Percentiles rank a stretch among this genome's conserved stretches.
phyloP scores from a whole-genome alignment of 441 rosid genomes.

The Pelargonium australe region DNA sequence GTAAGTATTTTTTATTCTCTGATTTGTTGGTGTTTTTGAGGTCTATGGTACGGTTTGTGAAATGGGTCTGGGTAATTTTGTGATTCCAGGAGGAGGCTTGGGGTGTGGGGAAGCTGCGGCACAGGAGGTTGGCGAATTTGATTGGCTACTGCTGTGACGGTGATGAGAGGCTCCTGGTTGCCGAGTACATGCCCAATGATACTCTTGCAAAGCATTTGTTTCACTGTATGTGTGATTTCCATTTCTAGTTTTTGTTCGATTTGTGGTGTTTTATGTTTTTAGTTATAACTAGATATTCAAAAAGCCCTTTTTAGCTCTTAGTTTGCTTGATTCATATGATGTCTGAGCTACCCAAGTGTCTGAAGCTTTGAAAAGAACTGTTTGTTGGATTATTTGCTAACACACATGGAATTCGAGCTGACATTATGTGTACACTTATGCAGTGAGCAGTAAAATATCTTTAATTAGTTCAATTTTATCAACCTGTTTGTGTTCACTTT shows the following conservation, averaged over 20 bases:
- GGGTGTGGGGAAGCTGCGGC: slow-evolving; percentile 63
- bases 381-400: too few species aligned
- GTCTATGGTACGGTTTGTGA: background rate
- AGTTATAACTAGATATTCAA: background rate
- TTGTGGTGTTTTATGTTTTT: background rate
- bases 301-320: background rate
- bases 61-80: background rate
- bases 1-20: slow-evolving; percentile 17
- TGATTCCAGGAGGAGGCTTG: slow-evolving; percentile 36
- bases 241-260: background rate
- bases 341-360: background rate
- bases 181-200: slow-evolving; percentile 69
- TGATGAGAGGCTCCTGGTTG: slow-evolving; percentile 61
- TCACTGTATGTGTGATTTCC: slow-evolving; percentile 37
- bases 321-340: background rate
- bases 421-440: too few species aligned
- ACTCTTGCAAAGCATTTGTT: slow-evolving; percentile 72
- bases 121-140: slow-evolving; percentile 51
- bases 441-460: too few species aligned
- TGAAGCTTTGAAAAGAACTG: too few species aligned
- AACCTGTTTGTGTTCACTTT: too few species aligned
- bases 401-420: too few species aligned
- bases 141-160: slow-evolving; percentile 70
- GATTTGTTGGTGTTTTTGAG: slow-evolving; percentile 17
- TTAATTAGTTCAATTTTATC: too few species aligned